phyloP scores from a whole-genome alignment of 2,329 filamentous ascomycete genomes.

The Cladosporium phlei region DNA sequence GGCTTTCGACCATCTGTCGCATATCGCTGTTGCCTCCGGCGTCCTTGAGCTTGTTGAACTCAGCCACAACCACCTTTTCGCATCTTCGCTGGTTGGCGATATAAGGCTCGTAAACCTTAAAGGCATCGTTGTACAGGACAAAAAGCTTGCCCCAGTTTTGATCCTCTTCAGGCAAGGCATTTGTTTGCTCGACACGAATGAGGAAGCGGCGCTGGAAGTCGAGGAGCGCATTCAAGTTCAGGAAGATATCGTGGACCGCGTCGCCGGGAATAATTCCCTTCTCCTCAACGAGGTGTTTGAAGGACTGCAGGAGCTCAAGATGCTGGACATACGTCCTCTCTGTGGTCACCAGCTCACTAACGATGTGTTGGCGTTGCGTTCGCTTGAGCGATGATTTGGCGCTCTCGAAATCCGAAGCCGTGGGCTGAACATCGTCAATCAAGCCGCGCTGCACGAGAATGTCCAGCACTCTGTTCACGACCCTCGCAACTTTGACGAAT shows the following conservation, averaged over 20 bases:
- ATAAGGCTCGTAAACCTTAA: slow-evolving; percentile 92
- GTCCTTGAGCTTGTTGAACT: slow-evolving; percentile 79
- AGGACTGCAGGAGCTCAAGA: slow-evolving; percentile 83
- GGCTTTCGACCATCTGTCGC: slow-evolving; percentile 74
- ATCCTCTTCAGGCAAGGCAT: slow-evolving; percentile 67
- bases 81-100: slow-evolving; percentile 95
- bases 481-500: slow-evolving; percentile 93
- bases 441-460: slow-evolving; percentile 73
- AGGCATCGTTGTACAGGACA: slow-evolving; percentile 74
- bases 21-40: slow-evolving; percentile 61
- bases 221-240: slow-evolving; percentile 90
- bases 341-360: slow-evolving; percentile 87
- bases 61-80: slow-evolving; percentile 73
- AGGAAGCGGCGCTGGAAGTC: slow-evolving; percentile 94
- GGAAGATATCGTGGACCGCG: slow-evolving; percentile 86
- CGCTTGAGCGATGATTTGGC: slow-evolving; percentile 47
- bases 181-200: slow-evolving; percentile 92
- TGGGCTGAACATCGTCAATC: slow-evolving; percentile 52
- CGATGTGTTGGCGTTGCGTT: slow-evolving; percentile 77
- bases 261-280: slow-evolving; percentile 85
- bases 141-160: slow-evolving; percentile 98
- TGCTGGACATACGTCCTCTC: slow-evolving; percentile 98
- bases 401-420: slow-evolving; percentile 53
- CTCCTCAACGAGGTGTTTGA: slow-evolving; percentile 86
- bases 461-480: slow-evolving; percentile 89